Conservation (phyloP, 305 asterid species). For the Rubia peregrina region DNA sequence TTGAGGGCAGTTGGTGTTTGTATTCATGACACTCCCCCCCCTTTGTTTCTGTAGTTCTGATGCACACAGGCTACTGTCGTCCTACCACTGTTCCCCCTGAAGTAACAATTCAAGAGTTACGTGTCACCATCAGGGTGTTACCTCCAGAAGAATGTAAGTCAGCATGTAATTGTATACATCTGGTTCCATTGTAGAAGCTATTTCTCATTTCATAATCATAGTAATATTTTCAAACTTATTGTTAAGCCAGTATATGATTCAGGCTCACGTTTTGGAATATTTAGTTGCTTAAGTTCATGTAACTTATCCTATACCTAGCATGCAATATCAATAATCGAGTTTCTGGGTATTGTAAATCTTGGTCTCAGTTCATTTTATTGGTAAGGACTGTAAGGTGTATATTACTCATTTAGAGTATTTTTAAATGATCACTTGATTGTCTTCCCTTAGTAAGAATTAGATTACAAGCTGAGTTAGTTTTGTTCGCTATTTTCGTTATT, state of each 20-base stretch:
- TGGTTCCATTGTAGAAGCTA: neutral
- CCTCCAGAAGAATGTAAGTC: slow-evolving; percentile 91
- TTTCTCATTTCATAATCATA: neutral
- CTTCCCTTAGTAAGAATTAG: neutral
- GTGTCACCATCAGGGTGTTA: slow-evolving; percentile 82
- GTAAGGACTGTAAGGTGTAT: neutral
- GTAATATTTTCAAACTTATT: neutral
- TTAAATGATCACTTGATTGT: neutral
- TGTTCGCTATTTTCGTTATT: neutral
- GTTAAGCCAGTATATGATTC: neutral
- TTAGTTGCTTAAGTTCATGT: neutral
- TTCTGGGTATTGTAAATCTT: neutral
- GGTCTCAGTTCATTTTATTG: neutral
- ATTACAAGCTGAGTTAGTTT: neutral
- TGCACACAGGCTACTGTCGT: slow-evolving; percentile 96
- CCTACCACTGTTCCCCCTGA: slow-evolving; percentile 95
- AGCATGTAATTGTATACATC: slow-evolving; percentile 15
- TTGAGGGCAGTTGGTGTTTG: neutral
- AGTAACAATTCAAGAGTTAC: slow-evolving; percentile 72
- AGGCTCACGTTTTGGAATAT: neutral
- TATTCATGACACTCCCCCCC: slow-evolving; percentile 26
- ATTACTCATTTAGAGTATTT: neutral
- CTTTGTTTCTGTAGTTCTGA: slow-evolving; percentile 61
- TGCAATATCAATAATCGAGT: neutral
- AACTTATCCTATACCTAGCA: neutral